phyloP scores from a whole-genome alignment of 805 yeast genomes.

The Pichia exigua region DNA sequence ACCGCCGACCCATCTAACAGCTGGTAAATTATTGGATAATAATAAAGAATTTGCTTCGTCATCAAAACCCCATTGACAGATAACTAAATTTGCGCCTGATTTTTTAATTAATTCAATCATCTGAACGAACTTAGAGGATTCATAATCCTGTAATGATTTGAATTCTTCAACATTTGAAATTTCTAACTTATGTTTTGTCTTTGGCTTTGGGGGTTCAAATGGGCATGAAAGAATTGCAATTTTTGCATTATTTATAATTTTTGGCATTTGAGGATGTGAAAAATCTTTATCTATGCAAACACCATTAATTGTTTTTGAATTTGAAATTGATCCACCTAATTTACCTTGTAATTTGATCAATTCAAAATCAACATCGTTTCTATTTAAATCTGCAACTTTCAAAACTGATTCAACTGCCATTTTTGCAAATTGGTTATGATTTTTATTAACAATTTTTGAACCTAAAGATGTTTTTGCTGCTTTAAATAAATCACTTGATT shows the following conservation, averaged over 20 bases:
- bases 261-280: slow-evolving; percentile 98
- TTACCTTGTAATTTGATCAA: slow-evolving; percentile 91
- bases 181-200: slow-evolving; percentile 94
- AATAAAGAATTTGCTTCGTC: slow-evolving; percentile 96
- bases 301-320: slow-evolving; percentile 79
- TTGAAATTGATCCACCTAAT: slow-evolving; percentile 89
- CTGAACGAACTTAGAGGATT: slow-evolving; percentile 79
- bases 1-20: slow-evolving; percentile 99
- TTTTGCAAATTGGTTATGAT: slow-evolving; percentile 87
- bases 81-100: slow-evolving; percentile 91
- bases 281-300: slow-evolving; percentile 93
- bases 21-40: slow-evolving; percentile 81
- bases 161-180: slow-evolving; percentile 92
- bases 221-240: slow-evolving; percentile 96
- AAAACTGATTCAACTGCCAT: slow-evolving; percentile 97
- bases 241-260: slow-evolving; percentile 66
- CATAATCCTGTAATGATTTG: slow-evolving; percentile 82
- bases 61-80: slow-evolving; percentile 99
- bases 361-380: slow-evolving; percentile 96
- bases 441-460: slow-evolving; percentile 89
- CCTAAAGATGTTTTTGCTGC: slow-evolving; percentile 96
- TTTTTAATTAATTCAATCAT: slow-evolving; percentile 84
- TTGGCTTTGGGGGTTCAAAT: slow-evolving; percentile 99
- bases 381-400: slow-evolving; percentile 82
- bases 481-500: slow-evolving; percentile 57